Percentiles rank a stretch among this genome's conserved stretches.
phyloP scores from a whole-genome alignment of 2,329 filamentous ascomycete genomes.

The Epichloe hybrida region DNA sequence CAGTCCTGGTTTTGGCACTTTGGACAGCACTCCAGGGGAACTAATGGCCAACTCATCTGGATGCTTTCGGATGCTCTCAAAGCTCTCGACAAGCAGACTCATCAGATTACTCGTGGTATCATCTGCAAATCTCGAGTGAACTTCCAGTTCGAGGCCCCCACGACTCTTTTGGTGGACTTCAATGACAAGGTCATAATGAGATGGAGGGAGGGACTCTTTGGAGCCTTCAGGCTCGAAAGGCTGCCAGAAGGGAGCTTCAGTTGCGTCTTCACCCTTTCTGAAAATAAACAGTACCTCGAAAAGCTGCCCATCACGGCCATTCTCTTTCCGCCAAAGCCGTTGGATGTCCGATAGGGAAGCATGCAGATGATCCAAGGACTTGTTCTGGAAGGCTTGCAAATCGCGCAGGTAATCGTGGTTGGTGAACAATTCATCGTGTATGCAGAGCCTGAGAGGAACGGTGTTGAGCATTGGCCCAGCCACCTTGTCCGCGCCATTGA shows the following conservation, averaged over 20 bases:
- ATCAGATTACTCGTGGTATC: background rate
- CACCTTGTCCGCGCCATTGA: background rate
- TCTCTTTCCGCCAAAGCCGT: background rate
- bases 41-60: background rate
- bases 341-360: background rate
- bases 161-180: background rate
- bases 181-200: background rate
- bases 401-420: background rate
- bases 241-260: background rate
- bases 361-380: background rate
- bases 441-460: background rate
- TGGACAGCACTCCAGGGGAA: background rate
- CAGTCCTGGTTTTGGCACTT: background rate
- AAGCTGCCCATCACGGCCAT: background rate
- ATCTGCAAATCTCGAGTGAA: background rate
- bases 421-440: background rate
- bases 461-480: background rate
- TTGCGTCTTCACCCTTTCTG: background rate
- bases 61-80: background rate
- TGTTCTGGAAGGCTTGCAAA: background rate
- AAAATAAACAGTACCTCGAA: background rate
- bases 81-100: background rate
- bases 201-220: background rate
- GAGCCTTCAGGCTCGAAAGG: background rate
- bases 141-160: background rate